phyloP scores from a whole-genome alignment of 140 eudicot genomes.

The Cichorium intybus region DNA sequence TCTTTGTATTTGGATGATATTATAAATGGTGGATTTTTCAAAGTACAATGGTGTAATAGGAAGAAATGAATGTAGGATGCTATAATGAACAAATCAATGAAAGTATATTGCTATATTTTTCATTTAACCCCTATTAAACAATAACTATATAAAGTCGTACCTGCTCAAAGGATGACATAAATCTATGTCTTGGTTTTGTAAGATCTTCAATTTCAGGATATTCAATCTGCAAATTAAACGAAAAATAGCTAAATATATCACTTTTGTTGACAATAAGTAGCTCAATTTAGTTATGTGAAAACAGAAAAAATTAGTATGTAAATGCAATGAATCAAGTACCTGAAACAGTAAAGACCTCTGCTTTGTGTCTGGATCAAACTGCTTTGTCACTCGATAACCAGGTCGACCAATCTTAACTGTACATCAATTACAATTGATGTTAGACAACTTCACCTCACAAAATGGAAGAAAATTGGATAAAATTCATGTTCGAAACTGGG shows the following conservation, averaged over 20 bases:
- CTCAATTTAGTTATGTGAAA: not conserved
- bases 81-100: too few species aligned
- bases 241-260: not conserved
- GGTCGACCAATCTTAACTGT: constrained; percentile 95
- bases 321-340: constrained; percentile 28
- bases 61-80: too few species aligned
- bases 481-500: not conserved
- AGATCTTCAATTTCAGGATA: constrained; percentile 94
- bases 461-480: not conserved
- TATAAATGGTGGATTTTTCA: too few species aligned
- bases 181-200: constrained; percentile 88
- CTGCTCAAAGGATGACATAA: constrained; percentile 98
- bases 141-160: constrained; percentile 23
- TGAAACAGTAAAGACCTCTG: constrained; percentile 93
- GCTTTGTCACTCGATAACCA: constrained; percentile 91
- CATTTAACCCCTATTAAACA: not conserved
- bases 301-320: not conserved
- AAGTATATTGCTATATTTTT: too few species aligned
- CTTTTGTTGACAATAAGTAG: not conserved
- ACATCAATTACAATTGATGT: constrained; percentile 20
- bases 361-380: constrained; percentile 85
- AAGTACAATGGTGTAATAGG: too few species aligned
- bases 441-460: constrained; percentile 3
- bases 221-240: constrained; percentile 66
- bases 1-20: too few species aligned